Conservation (phyloP, 2,329 filamentous ascomycete species). For the Metarhizium humberi region DNA sequence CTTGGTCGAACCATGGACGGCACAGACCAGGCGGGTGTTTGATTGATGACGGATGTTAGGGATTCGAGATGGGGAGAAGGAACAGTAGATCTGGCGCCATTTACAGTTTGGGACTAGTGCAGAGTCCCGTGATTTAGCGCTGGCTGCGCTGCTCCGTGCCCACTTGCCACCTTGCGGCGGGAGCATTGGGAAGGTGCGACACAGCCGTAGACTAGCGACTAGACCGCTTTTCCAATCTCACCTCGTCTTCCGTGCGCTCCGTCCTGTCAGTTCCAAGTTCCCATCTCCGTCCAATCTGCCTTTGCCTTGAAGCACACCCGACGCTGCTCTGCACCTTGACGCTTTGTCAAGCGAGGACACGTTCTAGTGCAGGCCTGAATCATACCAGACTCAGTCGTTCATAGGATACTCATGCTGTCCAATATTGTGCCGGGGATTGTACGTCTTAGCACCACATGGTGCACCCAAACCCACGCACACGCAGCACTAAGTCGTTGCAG, state of each 20-base stretch:
- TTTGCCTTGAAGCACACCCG: background rate
- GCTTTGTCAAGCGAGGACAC: too few relatives aligned
- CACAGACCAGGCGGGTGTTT: conserved; percentile 3
- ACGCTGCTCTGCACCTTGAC: background rate
- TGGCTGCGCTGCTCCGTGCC: background rate
- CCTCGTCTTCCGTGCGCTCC: background rate
- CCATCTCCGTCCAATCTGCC: background rate
- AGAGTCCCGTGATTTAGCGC: conserved; percentile 3
- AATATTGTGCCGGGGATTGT: too few relatives aligned
- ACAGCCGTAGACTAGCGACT: background rate
- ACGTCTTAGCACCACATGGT: background rate
- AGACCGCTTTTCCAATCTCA: background rate
- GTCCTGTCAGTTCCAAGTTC: background rate
- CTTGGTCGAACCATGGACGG: background rate
- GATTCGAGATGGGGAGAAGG: background rate
- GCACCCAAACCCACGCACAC: background rate
- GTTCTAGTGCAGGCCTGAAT: background rate
- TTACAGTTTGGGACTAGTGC: background rate
- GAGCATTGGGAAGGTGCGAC: conserved; percentile 1
- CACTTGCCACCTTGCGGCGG: background rate
- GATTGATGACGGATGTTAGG: conserved; percentile 1
- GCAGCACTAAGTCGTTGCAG: background rate
- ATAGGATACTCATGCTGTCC: too few relatives aligned
- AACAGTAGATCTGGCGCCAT: conserved; percentile 1
- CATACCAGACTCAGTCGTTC: too few relatives aligned